Percentiles rank a stretch among this genome's conserved stretches.
phyloP scores from a whole-genome alignment of 345 rosid species.

The Carallia brachiata region DNA sequence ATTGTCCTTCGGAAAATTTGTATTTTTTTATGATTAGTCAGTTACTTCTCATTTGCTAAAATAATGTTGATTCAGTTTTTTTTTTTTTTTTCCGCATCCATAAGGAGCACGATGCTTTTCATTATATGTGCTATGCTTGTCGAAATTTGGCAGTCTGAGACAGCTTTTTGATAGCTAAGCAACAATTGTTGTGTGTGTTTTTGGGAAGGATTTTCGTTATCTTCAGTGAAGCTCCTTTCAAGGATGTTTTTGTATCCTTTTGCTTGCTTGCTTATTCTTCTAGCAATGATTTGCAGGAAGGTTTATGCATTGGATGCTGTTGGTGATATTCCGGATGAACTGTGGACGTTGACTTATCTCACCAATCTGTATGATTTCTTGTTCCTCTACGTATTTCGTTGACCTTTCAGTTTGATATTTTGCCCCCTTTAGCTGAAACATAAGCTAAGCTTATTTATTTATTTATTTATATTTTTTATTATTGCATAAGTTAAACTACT shows the following conservation, averaged over 20 bases:
- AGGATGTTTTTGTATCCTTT: not conserved
- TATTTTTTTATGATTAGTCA: too few species aligned
- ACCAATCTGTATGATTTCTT: conserved; percentile 38
- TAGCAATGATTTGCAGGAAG: conserved; percentile 25
- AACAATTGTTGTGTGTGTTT: not conserved
- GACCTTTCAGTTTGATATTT: not conserved
- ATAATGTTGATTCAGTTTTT: too few species aligned
- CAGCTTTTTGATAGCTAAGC: too few species aligned
- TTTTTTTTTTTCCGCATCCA: too few species aligned
- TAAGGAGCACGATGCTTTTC: too few species aligned
- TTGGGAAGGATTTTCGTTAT: not conserved
- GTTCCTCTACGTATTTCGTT: not conserved
- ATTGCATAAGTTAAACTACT: not conserved
- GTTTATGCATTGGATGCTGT: conserved; percentile 34
- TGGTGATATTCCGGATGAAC: conserved; percentile 48
- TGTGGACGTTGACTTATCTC: conserved; percentile 47
- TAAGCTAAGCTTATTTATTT: not conserved
- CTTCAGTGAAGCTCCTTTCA: not conserved
- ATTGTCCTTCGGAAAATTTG: too few species aligned
- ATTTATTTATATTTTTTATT: not conserved
- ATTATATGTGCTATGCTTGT: too few species aligned
- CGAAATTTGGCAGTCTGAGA: too few species aligned
- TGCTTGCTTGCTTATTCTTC: not conserved
- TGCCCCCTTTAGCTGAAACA: not conserved
- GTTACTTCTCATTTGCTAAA: too few species aligned